These are phyloP conservation scores for Nakazawaea populi DNA, from an alignment of 805 yeast genomes.

Conservation along the genomic window DNA sequence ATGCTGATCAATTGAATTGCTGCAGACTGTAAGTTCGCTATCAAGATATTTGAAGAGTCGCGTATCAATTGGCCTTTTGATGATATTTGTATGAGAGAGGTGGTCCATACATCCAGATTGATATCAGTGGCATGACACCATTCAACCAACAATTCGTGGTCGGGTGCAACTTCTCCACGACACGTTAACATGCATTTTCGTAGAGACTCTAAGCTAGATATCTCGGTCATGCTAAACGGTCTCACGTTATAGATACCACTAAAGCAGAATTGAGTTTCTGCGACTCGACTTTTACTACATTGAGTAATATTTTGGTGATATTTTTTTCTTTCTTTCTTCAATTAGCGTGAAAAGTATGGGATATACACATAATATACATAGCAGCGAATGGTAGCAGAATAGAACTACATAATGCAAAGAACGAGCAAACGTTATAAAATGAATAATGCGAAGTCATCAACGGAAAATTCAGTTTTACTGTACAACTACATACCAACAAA, in stretches of 20 bases:
- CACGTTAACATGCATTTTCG: neutral
- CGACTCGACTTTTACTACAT: neutral
- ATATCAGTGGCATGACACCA: constrained; percentile 18
- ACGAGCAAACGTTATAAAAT: too few species aligned
- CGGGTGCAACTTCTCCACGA: neutral
- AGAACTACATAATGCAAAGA: too few species aligned
- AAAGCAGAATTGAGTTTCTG: neutral
- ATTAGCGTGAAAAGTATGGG: neutral
- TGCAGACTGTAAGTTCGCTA: constrained; percentile 23
- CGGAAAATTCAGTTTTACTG: too few species aligned
- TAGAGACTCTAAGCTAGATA: neutral
- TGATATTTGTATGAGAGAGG: constrained; percentile 18
- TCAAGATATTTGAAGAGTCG: constrained; percentile 16
- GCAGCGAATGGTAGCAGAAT: too few species aligned
- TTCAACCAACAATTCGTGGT: constrained; percentile 7
- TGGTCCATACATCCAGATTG: constrained; percentile 15
- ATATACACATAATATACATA: too few species aligned
- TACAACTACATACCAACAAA: neutral
- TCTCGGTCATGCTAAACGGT: neutral
- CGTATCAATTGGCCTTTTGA: constrained; percentile 20
- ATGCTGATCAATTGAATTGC: constrained; percentile 14
- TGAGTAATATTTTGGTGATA: neutral
- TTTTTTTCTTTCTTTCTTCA: too few species aligned
- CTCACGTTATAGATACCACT: neutral
- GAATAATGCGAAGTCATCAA: too few species aligned